Evolutionary conservation across 768 basidiomycete genomes (phyloP).

Genomic region (Mycena galericulata): DNA sequence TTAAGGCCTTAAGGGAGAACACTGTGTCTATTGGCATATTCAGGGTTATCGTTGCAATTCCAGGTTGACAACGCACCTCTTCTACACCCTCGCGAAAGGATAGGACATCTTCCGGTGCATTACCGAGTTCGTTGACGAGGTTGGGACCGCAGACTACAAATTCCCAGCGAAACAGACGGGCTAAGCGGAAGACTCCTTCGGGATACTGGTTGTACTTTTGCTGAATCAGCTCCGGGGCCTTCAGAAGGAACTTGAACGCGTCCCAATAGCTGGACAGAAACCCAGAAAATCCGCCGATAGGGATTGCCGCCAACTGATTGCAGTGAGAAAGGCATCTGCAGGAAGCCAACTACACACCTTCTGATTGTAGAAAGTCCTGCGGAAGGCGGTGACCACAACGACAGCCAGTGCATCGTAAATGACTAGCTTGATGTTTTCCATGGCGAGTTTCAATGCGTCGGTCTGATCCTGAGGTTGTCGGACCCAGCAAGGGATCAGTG

Average conservation of each 20-base stretch:
- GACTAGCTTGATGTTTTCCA: slow-evolving; percentile 7
- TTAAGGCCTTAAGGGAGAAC: too few species aligned
- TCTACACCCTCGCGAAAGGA: slow-evolving; percentile 48
- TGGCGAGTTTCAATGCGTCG: not conserved
- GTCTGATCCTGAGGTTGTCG: too few species aligned
- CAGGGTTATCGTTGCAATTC: too few species aligned
- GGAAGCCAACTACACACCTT: slow-evolving; percentile 1
- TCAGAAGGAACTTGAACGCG: slow-evolving; percentile 10
- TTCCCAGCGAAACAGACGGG: slow-evolving; percentile 45
- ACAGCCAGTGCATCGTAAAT: slow-evolving; percentile 10
- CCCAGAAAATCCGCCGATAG: slow-evolving; percentile 18
- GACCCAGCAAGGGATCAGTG: too few species aligned
- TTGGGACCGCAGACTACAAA: slow-evolving; percentile 49
- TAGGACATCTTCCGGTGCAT: slow-evolving; percentile 51
- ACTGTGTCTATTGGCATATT: too few species aligned
- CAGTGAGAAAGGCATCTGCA: not conserved
- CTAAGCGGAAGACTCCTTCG: slow-evolving; percentile 20
- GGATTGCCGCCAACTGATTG: not conserved
- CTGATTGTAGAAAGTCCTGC: not conserved
- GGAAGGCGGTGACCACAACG: not conserved
- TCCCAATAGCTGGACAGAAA: slow-evolving; percentile 24
- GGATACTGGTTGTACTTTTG: slow-evolving; percentile 22
- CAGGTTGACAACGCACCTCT: too few species aligned
- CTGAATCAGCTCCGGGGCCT: slow-evolving; percentile 16
- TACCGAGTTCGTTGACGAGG: slow-evolving; percentile 55